phyloP scores from a whole-genome alignment of 2,329 filamentous ascomycete genomes.

The Pseudogymnoascus sp. region DNA sequence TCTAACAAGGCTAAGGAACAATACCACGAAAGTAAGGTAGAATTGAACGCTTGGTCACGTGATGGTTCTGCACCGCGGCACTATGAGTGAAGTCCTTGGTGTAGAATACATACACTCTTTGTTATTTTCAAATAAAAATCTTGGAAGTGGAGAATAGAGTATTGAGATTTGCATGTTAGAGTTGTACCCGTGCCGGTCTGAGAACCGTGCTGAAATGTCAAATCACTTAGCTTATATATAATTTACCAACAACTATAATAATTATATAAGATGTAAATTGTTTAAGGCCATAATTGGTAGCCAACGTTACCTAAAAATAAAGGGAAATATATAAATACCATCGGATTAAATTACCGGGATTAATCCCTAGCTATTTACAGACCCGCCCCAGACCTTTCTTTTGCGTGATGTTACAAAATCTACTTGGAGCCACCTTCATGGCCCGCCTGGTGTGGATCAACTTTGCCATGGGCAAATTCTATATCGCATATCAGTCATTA shows the following conservation, averaged over 20 bases:
- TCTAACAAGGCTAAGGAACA: neutral
- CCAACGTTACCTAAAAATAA: neutral
- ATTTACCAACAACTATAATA: neutral
- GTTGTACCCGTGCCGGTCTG: neutral
- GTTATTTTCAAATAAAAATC: no score
- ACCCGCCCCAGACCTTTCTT: neutral
- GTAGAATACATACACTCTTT: neutral
- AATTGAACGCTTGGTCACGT: neutral
- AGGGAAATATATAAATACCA: neutral
- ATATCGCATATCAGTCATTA: neutral
- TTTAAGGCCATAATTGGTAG: neutral
- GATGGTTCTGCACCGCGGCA: neutral
- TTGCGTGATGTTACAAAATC: neutral
- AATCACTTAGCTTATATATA: neutral
- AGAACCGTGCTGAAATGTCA: neutral
- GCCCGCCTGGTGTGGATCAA: slow-evolving; percentile 35
- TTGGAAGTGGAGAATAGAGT: no score
- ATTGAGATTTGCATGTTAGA: neutral
- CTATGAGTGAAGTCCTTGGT: neutral
- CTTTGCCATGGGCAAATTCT: slow-evolving; percentile 35
- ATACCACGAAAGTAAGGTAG: neutral
- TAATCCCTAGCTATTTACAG: neutral
- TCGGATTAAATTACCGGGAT: neutral
- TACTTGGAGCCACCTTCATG: slow-evolving; percentile 29
- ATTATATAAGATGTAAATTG: neutral